Evolutionary conservation across 2,329 filamentous ascomycete species (phyloP), one percentile per base, ranked within the genome.

Genomic region (Sclerotinia trifoliorum): DNA sequence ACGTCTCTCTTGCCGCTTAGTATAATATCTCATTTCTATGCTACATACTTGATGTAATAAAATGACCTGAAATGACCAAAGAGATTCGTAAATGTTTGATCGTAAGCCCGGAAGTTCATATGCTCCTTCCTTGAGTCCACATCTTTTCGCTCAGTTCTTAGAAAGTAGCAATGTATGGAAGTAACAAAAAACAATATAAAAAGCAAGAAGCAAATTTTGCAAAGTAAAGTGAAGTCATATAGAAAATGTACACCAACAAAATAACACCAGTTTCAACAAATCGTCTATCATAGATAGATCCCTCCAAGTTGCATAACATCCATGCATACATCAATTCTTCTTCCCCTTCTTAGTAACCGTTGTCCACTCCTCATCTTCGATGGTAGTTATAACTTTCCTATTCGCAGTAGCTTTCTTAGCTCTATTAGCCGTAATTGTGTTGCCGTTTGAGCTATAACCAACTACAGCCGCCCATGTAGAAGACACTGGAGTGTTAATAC

Each of bases 331-430:
- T 61, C 10, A 61, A 13, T 66, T 29, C 58, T 67, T 67, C 29
- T 44, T 62, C n/a, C 66, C 66, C 26, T 63, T 67, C n/a, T 64
- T 67, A 19, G 24, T 39, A 42, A 67, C 58, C 1, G n/a, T 56
- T 15, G n/a, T 64, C 66, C 66, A 67, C 15, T 64, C 58, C 7
- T 29, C 57, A 2, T 67, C 29, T 29, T 64, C 58, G 17, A 51
- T 24, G 0, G n/a, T n/a, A 11, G 60, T 3, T 4, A 21, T 13
- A 5, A 13, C 19, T 13, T 21, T 19, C 10, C 29, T 4, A 4
- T 62, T 49, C 17, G 15, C 24, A 8, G 11, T 62, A 48, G 10
- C 5, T 39, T 51, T 62, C 46, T 62, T 51, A 15, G 8, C 15
- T 7, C 51, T 62, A 46, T 62, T 39, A 26, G n/a, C 21, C 48